Evolutionary conservation across 2,329 filamentous ascomycete genomes (phyloP), one percentile per base, ranked within the genome.

Genomic region (Hypoxylon sp.): DNA sequence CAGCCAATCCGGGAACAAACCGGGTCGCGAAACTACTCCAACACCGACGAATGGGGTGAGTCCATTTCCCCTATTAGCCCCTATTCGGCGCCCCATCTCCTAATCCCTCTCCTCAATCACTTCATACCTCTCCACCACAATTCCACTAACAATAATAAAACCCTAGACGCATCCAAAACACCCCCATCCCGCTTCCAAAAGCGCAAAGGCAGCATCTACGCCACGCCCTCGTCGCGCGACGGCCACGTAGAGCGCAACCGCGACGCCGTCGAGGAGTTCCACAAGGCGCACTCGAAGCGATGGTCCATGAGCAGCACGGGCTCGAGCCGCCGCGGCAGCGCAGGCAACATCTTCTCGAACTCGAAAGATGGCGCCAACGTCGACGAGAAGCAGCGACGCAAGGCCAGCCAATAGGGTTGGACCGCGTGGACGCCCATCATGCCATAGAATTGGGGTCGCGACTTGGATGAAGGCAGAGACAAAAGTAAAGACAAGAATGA

Each of bases 111-210:
- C 16, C 7, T 41, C 16, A 5, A 19, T 21, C 16, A 12, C 47
- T 32, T 45, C 11, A 21, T 37, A n/a, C 30, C 53, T 32, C 12
- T 30, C 3, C 37, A 16, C 6, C 7, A 41, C 14, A 29, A n/a
- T 30, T 12, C n/a, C 34, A 55, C 55, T 54, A n/a, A 48, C 16
- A 9, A 9, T 6, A n/a, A 34, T 14, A 11, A 45, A 43, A 34
- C 12, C 29, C 46, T 51, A 88, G 88, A 91, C 77, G 89, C 89
- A 3, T 84, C 86, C 70, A 91, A 91, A 78, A 88, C 90, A 0
- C 87, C 87, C 1, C 89, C 89, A 8, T 88, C 85, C 67, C 87
- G 87, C 48, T 91, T 91, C 80, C 89, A 91, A 78, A 90, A 90
- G 79, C 86, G 87, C 74, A 88, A 89, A 78, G 89, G 89, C 59